A percentile compares a stretch with the other conserved stretches of the same genome.
phyloP scores from a whole-genome alignment of 352 stramenopile species.

The Lagenidium sp. region DNA sequence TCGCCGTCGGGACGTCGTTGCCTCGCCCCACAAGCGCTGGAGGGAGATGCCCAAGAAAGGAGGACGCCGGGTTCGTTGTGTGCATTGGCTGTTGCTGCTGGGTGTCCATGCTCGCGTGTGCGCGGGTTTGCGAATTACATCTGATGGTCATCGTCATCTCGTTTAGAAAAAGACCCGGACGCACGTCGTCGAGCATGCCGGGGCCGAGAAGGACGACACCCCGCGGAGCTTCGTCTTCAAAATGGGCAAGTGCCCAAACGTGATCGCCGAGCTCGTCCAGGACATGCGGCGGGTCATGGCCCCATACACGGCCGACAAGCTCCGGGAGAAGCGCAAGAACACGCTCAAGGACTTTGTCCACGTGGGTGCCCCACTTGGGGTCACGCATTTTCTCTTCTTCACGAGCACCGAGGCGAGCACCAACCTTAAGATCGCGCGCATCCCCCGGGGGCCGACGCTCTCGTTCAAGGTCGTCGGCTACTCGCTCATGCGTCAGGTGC shows the following conservation, averaged over 20 bases:
- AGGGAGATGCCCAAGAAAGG: slow-evolving; percentile 81
- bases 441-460: slow-evolving; percentile 92
- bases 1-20: neutral
- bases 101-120: no score
- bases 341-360: slow-evolving; percentile 90
- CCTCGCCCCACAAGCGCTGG: no score
- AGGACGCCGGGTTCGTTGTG: slow-evolving; percentile 72
- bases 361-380: slow-evolving; percentile 87
- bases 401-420: slow-evolving; percentile 90
- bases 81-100: no score
- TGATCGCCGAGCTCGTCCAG: slow-evolving; percentile 83
- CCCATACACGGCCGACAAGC: slow-evolving; percentile 91
- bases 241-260: slow-evolving; percentile 73
- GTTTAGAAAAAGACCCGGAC: slow-evolving; percentile 85
- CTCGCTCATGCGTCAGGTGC: slow-evolving; percentile 89
- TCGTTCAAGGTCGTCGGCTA: slow-evolving; percentile 91
- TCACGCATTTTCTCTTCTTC: slow-evolving; percentile 97
- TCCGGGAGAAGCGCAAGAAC: slow-evolving; percentile 89
- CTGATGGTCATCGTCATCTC: no score
- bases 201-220: slow-evolving; percentile 77
- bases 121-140: no score
- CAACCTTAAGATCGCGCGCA: slow-evolving; percentile 92
- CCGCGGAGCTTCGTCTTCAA: slow-evolving; percentile 91
- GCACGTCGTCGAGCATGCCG: slow-evolving; percentile 50
- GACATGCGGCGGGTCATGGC: slow-evolving; percentile 94